Percentiles rank a stretch among this genome's conserved stretches.
phyloP scores from a whole-genome alignment of 495 filamentous ascomycete genomes.

The Aspergillus mulundensis region DNA sequence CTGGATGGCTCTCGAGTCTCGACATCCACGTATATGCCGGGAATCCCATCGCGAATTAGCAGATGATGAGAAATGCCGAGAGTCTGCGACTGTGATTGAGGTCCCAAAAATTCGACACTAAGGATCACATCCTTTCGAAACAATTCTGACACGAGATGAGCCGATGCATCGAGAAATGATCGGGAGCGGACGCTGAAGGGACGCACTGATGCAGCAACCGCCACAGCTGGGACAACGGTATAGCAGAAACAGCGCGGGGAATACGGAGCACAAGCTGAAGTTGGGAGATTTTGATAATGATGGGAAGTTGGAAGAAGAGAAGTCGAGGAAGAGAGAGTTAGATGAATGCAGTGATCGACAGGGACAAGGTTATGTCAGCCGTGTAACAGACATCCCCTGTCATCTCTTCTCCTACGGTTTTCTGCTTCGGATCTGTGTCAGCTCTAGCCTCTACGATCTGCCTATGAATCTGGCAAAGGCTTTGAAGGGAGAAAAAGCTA shows the following conservation, averaged over 20 bases:
- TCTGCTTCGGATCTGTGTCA: not conserved
- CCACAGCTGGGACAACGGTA: too few relatives aligned
- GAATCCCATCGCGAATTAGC: not conserved
- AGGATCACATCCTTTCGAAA: not conserved
- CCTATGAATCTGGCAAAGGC: too few relatives aligned
- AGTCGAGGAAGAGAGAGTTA: not conserved
- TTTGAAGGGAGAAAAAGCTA: not conserved
- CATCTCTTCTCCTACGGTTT: not conserved
- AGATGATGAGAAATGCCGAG: not conserved
- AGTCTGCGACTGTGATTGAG: not conserved
- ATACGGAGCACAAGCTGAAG: too few relatives aligned
- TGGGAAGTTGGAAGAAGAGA: not conserved
- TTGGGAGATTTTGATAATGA: not conserved
- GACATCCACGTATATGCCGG: not conserved
- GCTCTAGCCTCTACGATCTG: not conserved
- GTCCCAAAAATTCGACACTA: slow-evolving; percentile 1
- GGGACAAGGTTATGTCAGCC: not conserved
- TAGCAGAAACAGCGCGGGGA: too few relatives aligned
- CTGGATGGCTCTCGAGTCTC: not conserved
- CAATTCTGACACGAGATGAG: not conserved
- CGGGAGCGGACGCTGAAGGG: not conserved
- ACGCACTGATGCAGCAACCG: too few relatives aligned
- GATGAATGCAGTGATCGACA: not conserved
- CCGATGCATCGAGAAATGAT: not conserved
- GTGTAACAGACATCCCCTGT: not conserved